Evolutionary conservation across 768 basidiomycete species (phyloP).

Genomic region (Chalciporus sphaerocephalus): DNA sequence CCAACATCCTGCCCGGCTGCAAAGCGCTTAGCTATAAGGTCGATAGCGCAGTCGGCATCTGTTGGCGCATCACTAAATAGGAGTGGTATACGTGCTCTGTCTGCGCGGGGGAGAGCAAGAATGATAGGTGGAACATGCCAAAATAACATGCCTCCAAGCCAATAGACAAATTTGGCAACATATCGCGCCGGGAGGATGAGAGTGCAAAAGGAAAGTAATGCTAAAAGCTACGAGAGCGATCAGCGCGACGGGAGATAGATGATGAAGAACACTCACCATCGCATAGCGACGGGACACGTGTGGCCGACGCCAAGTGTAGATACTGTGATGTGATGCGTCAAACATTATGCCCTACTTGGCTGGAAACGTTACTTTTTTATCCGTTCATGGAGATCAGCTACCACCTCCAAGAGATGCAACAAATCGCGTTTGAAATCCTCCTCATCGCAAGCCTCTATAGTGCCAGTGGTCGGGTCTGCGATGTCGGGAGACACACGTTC

Average conservation of each 20-base stretch:
- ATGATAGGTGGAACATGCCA: constrained; percentile 63
- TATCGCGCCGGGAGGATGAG: constrained; percentile 47
- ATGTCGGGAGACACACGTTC: neutral
- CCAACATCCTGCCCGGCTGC: constrained; percentile 49
- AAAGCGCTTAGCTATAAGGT: constrained; percentile 58
- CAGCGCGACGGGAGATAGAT: neutral
- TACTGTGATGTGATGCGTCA: constrained; percentile 32
- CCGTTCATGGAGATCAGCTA: constrained; percentile 61
- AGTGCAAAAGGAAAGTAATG: constrained; percentile 37
- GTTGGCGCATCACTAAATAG: constrained; percentile 54
- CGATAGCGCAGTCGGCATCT: constrained; percentile 68
- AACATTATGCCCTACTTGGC: neutral
- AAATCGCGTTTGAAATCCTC: constrained; percentile 41
- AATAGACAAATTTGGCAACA: constrained; percentile 44
- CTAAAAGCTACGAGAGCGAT: constrained; percentile 29
- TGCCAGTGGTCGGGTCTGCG: neutral
- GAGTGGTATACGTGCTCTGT: constrained; percentile 44
- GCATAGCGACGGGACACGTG: constrained; percentile 46
- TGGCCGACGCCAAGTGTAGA: constrained; percentile 66
- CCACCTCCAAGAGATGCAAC: constrained; percentile 40
- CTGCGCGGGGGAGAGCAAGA: constrained; percentile 44
- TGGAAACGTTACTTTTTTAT: constrained; percentile 49
- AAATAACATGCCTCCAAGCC: constrained; percentile 47
- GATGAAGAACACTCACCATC: constrained; percentile 35
- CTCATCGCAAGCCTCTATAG: constrained; percentile 22